Base-by-base conservation (phyloP, 148 eudicot genomes). In the Salicornia ramosissima region DNA sequence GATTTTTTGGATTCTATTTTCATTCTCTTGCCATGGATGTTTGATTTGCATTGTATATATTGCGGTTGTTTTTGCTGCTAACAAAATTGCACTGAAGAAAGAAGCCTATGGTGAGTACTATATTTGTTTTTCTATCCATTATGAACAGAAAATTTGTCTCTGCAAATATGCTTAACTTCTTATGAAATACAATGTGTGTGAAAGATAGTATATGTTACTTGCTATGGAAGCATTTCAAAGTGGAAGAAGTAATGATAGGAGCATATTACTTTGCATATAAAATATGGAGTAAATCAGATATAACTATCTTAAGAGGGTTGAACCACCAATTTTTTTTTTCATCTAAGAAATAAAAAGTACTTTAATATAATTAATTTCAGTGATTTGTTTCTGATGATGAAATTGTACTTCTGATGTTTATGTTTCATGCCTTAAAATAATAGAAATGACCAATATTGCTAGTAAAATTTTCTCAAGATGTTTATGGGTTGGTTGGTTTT, bases 91-190 rank as follows among this genome's bases (percentile, higher is more conserved):
- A 49, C 40, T 85, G 79, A 83, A 93, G 98, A 90, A 83, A 87
- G 96, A 93, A 85, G 61, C 77, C 45, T 88, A 90, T 84, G 98
- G 98, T 93, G 83, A 84, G 96, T 70, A 69, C 73, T 74, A 49
- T 26, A 18, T 43, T 72, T 80, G 22, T 40, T 72, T 39, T 36
- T 34, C 31, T 13, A 45, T n/a, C 13, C 42, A 34, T 69, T n/a
- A 45, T 45, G 42, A 71, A 5, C 45, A 25, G 22, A 34, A 26
- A 39, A 14, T 36, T 26, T 39, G 19, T 66, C 56, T 51, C 21
- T n/a, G 24, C 42, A 11, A 30, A 64, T n/a, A 18, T 66, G 46
- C 62, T 71, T 40, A 36, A 36, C 25, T 69, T 25, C 43, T 30
- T 58, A 25, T 31, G 30, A 69, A 36, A 39, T 61, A n/a, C n/a